phyloP scores from a whole-genome alignment of 116 monocot genomes.

The Trichopus zeylanicus region DNA sequence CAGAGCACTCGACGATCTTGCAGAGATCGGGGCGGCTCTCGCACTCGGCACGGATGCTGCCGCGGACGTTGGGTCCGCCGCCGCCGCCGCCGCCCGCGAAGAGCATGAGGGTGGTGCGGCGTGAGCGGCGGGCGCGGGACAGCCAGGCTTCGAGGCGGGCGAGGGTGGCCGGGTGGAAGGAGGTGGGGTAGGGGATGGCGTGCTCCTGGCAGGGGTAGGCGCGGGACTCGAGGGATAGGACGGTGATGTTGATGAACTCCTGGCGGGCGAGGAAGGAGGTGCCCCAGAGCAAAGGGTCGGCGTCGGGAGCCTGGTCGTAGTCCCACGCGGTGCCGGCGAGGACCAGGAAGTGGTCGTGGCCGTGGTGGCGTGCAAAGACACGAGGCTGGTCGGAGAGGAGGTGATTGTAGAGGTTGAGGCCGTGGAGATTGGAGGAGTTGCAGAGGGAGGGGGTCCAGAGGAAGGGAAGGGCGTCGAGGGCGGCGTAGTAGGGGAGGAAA shows the following conservation, averaged over 20 bases:
- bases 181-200: conserved; percentile 69
- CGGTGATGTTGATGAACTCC: conserved; percentile 63
- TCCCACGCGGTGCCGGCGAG: conserved; percentile 76
- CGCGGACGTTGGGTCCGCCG: conserved; percentile 52
- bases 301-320: conserved; percentile 38
- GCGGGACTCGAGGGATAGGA: conserved; percentile 54
- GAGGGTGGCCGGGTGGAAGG: conserved; percentile 73
- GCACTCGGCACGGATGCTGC: conserved; percentile 67
- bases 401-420: conserved; percentile 29
- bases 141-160: conserved; percentile 56
- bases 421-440: conserved; percentile 31
- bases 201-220: conserved; percentile 81
- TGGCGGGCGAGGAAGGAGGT: conserved; percentile 57
- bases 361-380: conserved; percentile 32
- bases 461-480: conserved; percentile 50
- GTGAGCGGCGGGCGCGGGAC: conserved; percentile 35
- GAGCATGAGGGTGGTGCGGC: conserved; percentile 44
- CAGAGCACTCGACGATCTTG: conserved; percentile 80
- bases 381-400: conserved; percentile 17
- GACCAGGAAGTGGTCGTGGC: conserved; percentile 79
- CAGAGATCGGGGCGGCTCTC: conserved; percentile 56
- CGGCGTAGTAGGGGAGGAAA: conserved; percentile 64
- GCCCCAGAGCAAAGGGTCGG: conserved; percentile 51
- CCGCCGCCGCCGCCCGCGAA: conserved; percentile 73
- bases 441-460: conserved; percentile 19